Evolutionary conservation across 768 basidiomycete species (phyloP), one percentile per base, ranked within the genome.

Genomic region (Boletus barrowsii): DNA sequence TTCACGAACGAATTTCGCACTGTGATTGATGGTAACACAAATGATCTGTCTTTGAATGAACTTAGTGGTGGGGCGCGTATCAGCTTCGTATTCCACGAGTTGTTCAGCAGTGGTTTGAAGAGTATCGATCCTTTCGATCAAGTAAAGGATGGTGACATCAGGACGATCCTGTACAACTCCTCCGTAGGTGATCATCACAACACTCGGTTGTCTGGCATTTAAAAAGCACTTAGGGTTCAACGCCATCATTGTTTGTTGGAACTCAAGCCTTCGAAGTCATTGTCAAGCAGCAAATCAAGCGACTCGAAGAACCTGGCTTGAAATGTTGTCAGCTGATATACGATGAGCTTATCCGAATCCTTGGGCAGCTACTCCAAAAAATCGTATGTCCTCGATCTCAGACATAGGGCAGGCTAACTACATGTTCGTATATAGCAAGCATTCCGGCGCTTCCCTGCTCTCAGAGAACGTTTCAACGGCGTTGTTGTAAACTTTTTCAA

Each of bases 401-500:
- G 41, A 40, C 15, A 2, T 22, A 18, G 15, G 17, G 42, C 24
- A 42, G 17, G 42, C 45, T 53, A 39, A 57, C 37, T 24, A 42
- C 61, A 15, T 33, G 33, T 33, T 45, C 17, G 14, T 33, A 41
- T 57, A 61, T 61, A 98, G 96, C 86, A 91, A 87, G 83, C 92
- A 15, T 99, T 99, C 83, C 84, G 91, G 70, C 87, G 97, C 54
- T 99, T 90, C 74, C 97, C 97, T 43, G 91, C 92, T n/a, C 83
- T 99, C 45, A 87, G 88, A 53, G 97, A 99, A 55, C 87, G 94
- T 18, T 98, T 99, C 80, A 98, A 97, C 73, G 69, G 88, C 15
- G 91, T 93, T 29, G 97, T 99, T 26, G 91, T 98, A 65, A 90
- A 89, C 73, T 99, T 97, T 75, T 96, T 97, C 84, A 97, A 96